Evolutionary conservation across 495 filamentous ascomycete genomes (phyloP).

Genomic region (Xylaria palmicola): DNA sequence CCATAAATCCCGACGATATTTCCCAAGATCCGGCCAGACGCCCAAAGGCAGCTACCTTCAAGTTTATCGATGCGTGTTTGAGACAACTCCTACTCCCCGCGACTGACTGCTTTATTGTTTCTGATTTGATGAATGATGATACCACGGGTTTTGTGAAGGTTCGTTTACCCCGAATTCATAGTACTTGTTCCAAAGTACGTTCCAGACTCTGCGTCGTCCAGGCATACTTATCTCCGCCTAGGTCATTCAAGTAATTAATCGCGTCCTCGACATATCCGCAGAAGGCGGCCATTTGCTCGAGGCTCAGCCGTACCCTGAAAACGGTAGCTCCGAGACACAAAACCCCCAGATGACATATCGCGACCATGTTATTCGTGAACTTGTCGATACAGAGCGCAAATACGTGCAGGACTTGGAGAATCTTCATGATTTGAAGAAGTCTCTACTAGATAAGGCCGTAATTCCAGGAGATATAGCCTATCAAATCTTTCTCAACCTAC

Average conservation of each 20-base stretch:
- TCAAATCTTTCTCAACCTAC: constrained; percentile 94
- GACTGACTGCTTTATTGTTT: constrained; percentile 85
- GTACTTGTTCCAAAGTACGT: not conserved
- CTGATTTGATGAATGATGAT: constrained; percentile 87
- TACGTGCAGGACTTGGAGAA: constrained; percentile 98
- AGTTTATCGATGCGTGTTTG: constrained; percentile 55
- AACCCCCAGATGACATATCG: constrained; percentile 69
- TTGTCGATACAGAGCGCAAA: constrained; percentile 91
- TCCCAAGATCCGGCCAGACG: constrained; percentile 59
- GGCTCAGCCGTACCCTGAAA: constrained; percentile 47
- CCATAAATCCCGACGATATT: constrained; percentile 59
- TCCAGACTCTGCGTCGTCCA: not conserved
- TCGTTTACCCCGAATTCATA: constrained; percentile 19
- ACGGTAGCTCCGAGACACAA: constrained; percentile 43
- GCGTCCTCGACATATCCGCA: constrained; percentile 83
- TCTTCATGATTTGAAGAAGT: constrained; percentile 87
- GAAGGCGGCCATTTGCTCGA: constrained; percentile 66
- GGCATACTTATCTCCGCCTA: constrained; percentile 25
- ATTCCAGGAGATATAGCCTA: constrained; percentile 89
- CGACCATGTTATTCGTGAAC: constrained; percentile 83
- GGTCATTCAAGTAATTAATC: constrained; percentile 74
- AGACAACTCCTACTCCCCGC: constrained; percentile 71
- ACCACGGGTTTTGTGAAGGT: constrained; percentile 98
- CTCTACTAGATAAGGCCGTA: constrained; percentile 79
- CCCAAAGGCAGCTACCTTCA: constrained; percentile 59